Base-by-base conservation (phyloP, 441 rosid genomes). In the Adansonia rubrostipa region DNA sequence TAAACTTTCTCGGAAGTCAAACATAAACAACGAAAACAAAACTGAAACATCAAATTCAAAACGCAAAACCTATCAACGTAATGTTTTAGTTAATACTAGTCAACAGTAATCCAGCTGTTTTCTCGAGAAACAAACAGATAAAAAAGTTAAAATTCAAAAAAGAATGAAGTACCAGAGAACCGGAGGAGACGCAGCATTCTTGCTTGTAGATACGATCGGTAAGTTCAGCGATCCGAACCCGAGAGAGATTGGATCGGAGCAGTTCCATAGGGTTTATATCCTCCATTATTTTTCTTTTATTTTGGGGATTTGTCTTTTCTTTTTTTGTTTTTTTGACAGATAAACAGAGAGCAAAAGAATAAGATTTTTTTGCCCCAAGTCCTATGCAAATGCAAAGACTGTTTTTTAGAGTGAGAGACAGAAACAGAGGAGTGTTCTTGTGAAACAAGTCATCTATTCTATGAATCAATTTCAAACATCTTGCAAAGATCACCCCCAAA, bases 221-320 rank as follows among this genome's bases (percentile, higher is more conserved):
- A 3, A 97, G 98, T 80, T 94, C 98, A 2, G 98, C 97, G 85
- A 96, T 93, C 91, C 98, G 98, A 81, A 96, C 99, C 79, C 98
- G 93, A 76, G 92, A 91, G 72, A 96, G 93, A 82, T 89, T 89
- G 74, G 97, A 92, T 87, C 98, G 97, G 85, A 96, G 95, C 69
- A 88, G 80, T 62, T 94, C 99, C 96, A 94, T 91, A 53, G 90
- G 88, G 82, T 78, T 75, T 57, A 84, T 48, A 58, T 60, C 78
- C 69, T 65, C 76, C 74, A 77, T 65, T 6, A 28, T 28, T 28
- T 2, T 1, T 2, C 33, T 28, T 28, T 28, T 28, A 28, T 2
- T 28, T 28, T 28, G 33, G 33, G 33, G 3, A 24, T n/a, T n/a
- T n/a, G n/a, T n/a, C n/a, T n/a, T 28, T 28, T 28, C 2, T 28